These are phyloP conservation scores for Smallanthus sonchifolius DNA, from an alignment of 129 eudicot species.

Conservation along the genomic window DNA sequence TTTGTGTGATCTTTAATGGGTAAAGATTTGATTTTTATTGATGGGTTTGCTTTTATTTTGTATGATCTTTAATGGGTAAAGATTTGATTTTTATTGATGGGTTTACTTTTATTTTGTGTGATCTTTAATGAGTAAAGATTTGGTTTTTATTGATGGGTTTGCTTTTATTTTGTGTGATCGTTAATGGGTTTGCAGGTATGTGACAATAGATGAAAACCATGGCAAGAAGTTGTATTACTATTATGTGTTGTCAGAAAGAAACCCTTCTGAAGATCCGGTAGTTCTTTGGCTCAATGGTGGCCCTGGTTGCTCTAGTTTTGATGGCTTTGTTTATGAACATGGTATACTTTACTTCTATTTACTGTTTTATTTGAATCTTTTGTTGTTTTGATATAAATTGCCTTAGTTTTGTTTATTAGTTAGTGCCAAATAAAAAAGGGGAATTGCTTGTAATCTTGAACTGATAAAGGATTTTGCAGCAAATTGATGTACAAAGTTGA, in stretches of 20 bases:
- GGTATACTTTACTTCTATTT: constrained; percentile 34
- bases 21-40: not conserved
- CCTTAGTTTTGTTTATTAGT: not conserved
- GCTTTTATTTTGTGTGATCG: not conserved
- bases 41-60: not conserved
- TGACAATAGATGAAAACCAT: constrained; percentile 52
- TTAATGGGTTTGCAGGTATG: constrained; percentile 50
- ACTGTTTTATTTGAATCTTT: not conserved
- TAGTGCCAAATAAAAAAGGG: constrained; percentile 9
- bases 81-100: constrained; percentile 1
- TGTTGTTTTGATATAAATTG: not conserved
- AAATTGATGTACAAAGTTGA: constrained; percentile 20
- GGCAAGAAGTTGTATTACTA: constrained; percentile 74
- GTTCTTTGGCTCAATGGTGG: constrained; percentile 98
- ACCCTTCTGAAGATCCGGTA: constrained; percentile 70
- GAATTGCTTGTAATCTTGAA: not conserved
- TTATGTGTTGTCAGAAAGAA: constrained; percentile 73
- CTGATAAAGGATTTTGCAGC: not conserved
- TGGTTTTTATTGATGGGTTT: constrained; percentile 7
- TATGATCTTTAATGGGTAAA: not conserved
- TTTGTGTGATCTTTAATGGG: constrained; percentile 14
- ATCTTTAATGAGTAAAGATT: not conserved
- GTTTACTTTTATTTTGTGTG: not conserved
- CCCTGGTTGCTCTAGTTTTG: constrained; percentile 94
- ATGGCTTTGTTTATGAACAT: constrained; percentile 89